Base-by-base conservation (phyloP, 257 asterid species). In the Craterostigma plantagineum region DNA sequence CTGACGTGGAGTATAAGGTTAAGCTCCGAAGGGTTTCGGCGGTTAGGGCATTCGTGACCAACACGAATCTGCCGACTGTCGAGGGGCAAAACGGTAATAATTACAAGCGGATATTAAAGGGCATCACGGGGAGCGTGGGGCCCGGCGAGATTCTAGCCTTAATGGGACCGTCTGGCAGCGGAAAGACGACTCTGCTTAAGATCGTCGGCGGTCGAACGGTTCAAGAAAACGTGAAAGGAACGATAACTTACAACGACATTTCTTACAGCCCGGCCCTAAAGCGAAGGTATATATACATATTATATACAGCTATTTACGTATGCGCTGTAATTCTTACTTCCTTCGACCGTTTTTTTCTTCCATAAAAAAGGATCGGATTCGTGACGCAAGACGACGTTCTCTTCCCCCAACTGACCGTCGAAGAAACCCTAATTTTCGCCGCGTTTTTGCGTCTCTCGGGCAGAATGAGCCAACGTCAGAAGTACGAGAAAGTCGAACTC, bases 111-210 rank as follows among this genome's bases (percentile, higher is more conserved):
- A 87, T 87, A 67, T 41, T 87, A 57, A 79, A 72, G 16, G 93
- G 97, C 10, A 68, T 87, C 42, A 73, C 90, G 3, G 97, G 95
- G 36, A 87, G 83, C 56, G 62, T 76, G 18, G 79, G 80, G 35
- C 98, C 98, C 3, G 93, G 93, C 45, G 92, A 87, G 64, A 70
- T 79, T 34, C 65, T 87, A 44, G 98, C 98, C 38, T 66, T 87
- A 23, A 79, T 87, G 98, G 98, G 98, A 44, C 98, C 98, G 53
- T 87, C 98, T 2, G 98, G 98, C 11, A 82, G 98, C 46, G 95
- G 98, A 7, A 87, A 87, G 58, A 87, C 98, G 3, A 79, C 95
- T 7, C 35, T 87, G 56, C 58, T 87, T 43, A 82, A 71, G 68
- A 71, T 87, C 17, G 39, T 82, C 16, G 92, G 95, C 0, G 98